phyloP scores from a whole-genome alignment of 306 rosid genomes.

The Morella rubra region DNA sequence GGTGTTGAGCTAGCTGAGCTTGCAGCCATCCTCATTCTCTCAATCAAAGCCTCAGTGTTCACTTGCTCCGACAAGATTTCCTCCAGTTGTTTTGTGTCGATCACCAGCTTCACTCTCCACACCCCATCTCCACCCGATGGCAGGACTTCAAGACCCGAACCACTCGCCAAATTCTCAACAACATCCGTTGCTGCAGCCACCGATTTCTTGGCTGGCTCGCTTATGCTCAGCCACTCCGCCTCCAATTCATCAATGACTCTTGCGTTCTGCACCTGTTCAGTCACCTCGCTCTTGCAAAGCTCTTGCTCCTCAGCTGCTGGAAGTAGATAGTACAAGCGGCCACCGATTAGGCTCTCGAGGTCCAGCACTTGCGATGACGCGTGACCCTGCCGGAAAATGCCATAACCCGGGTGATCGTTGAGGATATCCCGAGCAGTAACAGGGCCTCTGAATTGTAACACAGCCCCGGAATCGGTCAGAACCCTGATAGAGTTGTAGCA shows the following conservation, averaged over 20 bases:
- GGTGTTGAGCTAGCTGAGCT: constrained; percentile 43
- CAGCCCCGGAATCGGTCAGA: constrained; percentile 51
- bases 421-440: constrained; percentile 58
- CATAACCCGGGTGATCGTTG: constrained; percentile 42
- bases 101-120: constrained; percentile 66
- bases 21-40: constrained; percentile 71
- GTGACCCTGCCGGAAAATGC: constrained; percentile 53
- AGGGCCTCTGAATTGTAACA: constrained; percentile 60
- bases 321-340: constrained; percentile 61
- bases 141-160: constrained; percentile 52
- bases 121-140: constrained; percentile 56
- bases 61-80: constrained; percentile 64
- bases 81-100: constrained; percentile 55
- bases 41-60: constrained; percentile 59
- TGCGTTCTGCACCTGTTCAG: constrained; percentile 3
- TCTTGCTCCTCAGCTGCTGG: constrained; percentile 33
- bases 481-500: constrained; percentile 53
- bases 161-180: constrained; percentile 44
- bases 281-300: neutral
- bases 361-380: constrained; percentile 41
- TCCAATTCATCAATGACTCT: constrained; percentile 17
- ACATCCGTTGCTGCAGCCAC: constrained; percentile 29
- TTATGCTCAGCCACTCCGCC: constrained; percentile 3
- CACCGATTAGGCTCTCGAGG: constrained; percentile 43
- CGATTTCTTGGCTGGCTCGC: constrained; percentile 1